A percentile compares a stretch with the other conserved stretches of the same genome.
Evolutionary conservation across 495 filamentous ascomycete species (phyloP).

Genomic region (Tuber indicum): DNA sequence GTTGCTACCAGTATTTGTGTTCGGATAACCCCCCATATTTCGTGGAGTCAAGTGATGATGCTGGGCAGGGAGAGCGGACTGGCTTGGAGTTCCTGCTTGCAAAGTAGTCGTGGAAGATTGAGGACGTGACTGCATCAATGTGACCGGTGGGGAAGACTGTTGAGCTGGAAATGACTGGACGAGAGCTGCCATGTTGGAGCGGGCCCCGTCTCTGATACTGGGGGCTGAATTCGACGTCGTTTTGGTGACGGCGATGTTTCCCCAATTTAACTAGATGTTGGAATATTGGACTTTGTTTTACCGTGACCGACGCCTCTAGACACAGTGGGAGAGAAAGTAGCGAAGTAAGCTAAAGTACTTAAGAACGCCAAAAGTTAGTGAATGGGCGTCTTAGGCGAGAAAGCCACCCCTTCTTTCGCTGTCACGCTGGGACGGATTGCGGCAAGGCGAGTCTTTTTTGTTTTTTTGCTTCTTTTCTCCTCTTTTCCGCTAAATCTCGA

Average conservation of each 20-base stretch:
- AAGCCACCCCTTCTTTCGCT: constrained; percentile 4
- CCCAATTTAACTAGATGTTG: constrained; percentile 22
- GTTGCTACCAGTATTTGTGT: constrained; percentile 51
- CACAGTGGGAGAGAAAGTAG: constrained; percentile 18
- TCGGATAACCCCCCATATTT: constrained; percentile 59
- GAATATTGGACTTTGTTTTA: constrained; percentile 17
- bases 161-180: constrained; percentile 85
- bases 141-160: constrained; percentile 59
- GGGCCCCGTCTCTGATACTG: constrained; percentile 31
- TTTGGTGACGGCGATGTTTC: constrained; percentile 21
- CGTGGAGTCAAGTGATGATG: constrained; percentile 52
- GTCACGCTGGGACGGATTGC: constrained; percentile 9
- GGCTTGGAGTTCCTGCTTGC: constrained; percentile 49
- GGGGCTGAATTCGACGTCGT: constrained; percentile 32
- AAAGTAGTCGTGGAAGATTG: constrained; percentile 63
- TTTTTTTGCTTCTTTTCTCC: constrained; percentile 23
- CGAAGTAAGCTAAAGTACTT: constrained; percentile 25
- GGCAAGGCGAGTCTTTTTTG: constrained; percentile 15
- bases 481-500: constrained; percentile 7
- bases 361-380: constrained; percentile 22
- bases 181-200: constrained; percentile 70
- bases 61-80: constrained; percentile 49
- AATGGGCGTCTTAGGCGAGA: constrained; percentile 25
- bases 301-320: constrained; percentile 22
- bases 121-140: constrained; percentile 74